Evolutionary conservation across 129 eudicot species (phyloP), one percentile per base, ranked within the genome.

Genomic region (Glebionis coronaria): DNA sequence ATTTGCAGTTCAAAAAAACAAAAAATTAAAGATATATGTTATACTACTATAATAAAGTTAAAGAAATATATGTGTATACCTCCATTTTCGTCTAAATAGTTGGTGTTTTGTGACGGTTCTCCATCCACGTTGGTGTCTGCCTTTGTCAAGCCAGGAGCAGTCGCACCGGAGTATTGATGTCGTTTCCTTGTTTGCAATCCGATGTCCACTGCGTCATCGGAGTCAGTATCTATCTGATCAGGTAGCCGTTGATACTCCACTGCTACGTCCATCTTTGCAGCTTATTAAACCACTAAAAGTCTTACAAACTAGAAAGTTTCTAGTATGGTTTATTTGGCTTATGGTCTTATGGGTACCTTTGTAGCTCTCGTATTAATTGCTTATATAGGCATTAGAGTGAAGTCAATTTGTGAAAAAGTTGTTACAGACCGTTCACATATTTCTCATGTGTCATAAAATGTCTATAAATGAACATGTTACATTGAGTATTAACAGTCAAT

Each of bases 21-120:
- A 15, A 10, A 50, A 5, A 12, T 2, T 1, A 23, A 23, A 23
- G n/a, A n/a, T n/a, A 23, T 29, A 29, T 29, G 35, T 6, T 29
- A 29, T 29, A 28, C 31, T 29, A 29, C 5, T 23, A 2, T 50
- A 55, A 14, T 10, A 21, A 23, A 53, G 18, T 19, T 53, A 18
- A 12, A 12, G n/a, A 5, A 31, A 1, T 31, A 31, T 31, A 5
- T 6, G 12, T 45, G 27, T 54, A 40, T 49, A 82, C 87, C 81
- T 66, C 73, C 73, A 54, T 66, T 67, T 40, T 47, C 46, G 69
- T 82, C 70, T 29, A 78, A 82, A 54, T 75, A 78, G 2, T 68
- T 68, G 51, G 46, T 70, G 18, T 75, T 71, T 38, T 69, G 67
- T 8, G 35, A 14, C 15, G 54, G 15, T 21, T 64, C 60, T 49